Conservation (phyloP, 768 basidiomycete species). For the Aureoboletus auriporus region DNA sequence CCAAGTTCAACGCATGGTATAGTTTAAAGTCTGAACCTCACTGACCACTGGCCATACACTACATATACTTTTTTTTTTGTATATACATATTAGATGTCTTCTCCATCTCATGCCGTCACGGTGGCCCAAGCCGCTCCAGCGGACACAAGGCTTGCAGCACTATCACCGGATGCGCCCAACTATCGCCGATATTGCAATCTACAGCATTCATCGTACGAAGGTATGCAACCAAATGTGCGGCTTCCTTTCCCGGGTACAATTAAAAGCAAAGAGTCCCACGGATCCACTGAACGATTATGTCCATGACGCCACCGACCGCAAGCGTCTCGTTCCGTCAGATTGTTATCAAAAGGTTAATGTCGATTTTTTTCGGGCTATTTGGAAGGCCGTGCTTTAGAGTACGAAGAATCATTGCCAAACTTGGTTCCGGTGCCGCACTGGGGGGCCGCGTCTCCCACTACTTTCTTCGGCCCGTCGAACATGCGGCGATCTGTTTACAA, state of each 20-base stretch:
- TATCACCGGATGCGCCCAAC: slow-evolving; percentile 85
- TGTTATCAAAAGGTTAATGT: not conserved
- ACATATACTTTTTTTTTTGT: too few relatives aligned
- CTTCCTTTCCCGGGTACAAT: slow-evolving; percentile 46
- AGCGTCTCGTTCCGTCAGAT: slow-evolving; percentile 31
- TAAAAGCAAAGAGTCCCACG: slow-evolving; percentile 59
- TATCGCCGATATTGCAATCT: slow-evolving; percentile 73
- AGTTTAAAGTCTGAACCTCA: too few relatives aligned
- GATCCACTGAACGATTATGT: slow-evolving; percentile 42
- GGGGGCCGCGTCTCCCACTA: slow-evolving; percentile 67
- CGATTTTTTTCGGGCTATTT: slow-evolving; percentile 31
- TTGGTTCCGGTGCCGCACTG: slow-evolving; percentile 30
- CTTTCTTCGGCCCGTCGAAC: slow-evolving; percentile 84
- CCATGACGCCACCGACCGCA: slow-evolving; percentile 48
- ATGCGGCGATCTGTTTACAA: slow-evolving; percentile 72
- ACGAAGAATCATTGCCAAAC: slow-evolving; percentile 60
- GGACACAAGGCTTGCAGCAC: slow-evolving; percentile 53
- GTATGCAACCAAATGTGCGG: slow-evolving; percentile 17
- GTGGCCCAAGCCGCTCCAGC: too few relatives aligned
- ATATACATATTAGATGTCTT: too few relatives aligned
- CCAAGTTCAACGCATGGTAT: too few relatives aligned
- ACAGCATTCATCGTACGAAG: slow-evolving; percentile 64
- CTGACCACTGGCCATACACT: too few relatives aligned
- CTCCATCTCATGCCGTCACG: too few relatives aligned
- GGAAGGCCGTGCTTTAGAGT: slow-evolving; percentile 43